Base-by-base conservation (phyloP, 805 yeast genomes). In the Metschnikowia lochheadii region DNA sequence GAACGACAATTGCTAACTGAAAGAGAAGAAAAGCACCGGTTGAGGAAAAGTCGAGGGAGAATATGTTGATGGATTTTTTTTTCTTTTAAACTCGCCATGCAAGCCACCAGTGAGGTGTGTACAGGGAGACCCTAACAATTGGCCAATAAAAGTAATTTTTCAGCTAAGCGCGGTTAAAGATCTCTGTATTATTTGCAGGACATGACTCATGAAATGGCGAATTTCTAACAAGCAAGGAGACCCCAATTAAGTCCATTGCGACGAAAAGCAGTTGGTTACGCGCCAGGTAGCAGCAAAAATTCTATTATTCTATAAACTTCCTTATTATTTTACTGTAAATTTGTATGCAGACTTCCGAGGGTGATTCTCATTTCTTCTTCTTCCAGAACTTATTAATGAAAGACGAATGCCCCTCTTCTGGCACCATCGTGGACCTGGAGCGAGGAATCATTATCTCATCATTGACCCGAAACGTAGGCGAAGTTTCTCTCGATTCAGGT, bases 141-240 rank as follows among this genome's bases (percentile, higher is more conserved):
- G 56, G 51, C 65, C 63, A 60, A 65, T 64, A 63, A 62, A 56
- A 58, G 73, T 67, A 68, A 66, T 59, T 53, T 47, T 33, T 58
- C 52, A 49, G 51, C 52, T 68, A 68, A 66, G 73, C 75, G 75
- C 75, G 75, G 73, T 69, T 48, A 57, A 55, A 64, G 65, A 69
- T 70, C 75, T 60, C 63, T 29, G 32, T 17, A 20, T 7, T 37
- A 32, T 43, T 20, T 53, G 49, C 58, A 50, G 48, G 46, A 15
- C 39, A 40, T 53, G 54, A 50, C 48, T 50, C 51, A 50, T 40
- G 23, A 18, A 26, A 10, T 33, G 36, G 46, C 37, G 13, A 11
- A 31, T 7, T 33, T 33, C 15, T 33, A 3, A 33, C 11, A 26
- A 26, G 2, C 11, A 26, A 10, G 11, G 11, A 26, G 29, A 26